Base-by-base conservation (phyloP, 306 rosid species). In the Malus asiatica region DNA sequence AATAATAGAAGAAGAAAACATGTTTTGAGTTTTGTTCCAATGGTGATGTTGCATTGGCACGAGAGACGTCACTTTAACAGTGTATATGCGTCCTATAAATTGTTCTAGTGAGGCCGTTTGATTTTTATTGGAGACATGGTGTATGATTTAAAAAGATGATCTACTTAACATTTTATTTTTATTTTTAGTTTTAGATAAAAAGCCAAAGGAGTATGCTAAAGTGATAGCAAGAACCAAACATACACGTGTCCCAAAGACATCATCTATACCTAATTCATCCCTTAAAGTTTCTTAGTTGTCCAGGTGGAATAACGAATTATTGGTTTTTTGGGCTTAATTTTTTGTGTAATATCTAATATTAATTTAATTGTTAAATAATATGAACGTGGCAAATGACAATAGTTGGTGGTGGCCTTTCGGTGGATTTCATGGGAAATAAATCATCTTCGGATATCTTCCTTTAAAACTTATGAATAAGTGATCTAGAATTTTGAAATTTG, bases 401-500 rank as follows among this genome's bases (percentile, higher is more conserved):
- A 6, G 8, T 1, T 11, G 64, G 64, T 11, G 6, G 32, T 11
- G 4, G 29, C 14, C 4, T 22, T 22, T 22, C 9, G 22, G 22
- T n/a, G 40, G 40, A 35, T 35, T 35, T 35, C 38, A 33, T 11
- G 14, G 19, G 40, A 35, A 35, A 35, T 8, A 6, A 8, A 6
- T 6, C 0, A 0, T 6, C 2, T 35, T 0, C 5, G 0, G 2
- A 35, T 35, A 2, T 5, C 40, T 35, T 33, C 0, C 38, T 33
- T 1, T 0, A 33, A 35, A 35, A 6, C 2, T 5, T 2, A 6
- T 0, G 40, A 2, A 35, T 0, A 6, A 6, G 8, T 35, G 8
- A 35, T 6, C 2, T 0, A 0, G 0, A 35, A 0, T 6, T 1
- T 35, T 35, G 0, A 35, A 6, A 35, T 35, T 33, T 35, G 8